These are phyloP conservation scores for Chrysanthemum makinoi DNA, from an alignment of 129 eudicot species.

Conservation along the genomic window DNA sequence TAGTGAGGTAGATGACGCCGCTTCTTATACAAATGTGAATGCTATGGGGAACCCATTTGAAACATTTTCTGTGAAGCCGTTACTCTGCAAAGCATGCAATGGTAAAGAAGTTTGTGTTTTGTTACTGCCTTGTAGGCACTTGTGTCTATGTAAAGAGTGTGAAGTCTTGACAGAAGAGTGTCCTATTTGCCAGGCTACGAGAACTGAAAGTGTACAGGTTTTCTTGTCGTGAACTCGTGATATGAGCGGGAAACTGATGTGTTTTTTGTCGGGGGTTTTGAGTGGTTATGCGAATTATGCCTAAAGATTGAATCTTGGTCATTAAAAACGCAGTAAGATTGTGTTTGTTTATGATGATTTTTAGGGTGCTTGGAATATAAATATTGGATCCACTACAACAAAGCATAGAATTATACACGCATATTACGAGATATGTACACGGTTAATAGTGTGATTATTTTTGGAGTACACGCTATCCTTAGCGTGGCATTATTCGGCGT, in stretches of 20 bases:
- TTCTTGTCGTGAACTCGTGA: conserved; percentile 60
- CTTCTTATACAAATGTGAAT: conserved; percentile 38
- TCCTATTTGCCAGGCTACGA: conserved; percentile 60
- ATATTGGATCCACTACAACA: too few relatives aligned
- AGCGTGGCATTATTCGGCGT: too few relatives aligned
- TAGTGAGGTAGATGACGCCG: conserved; percentile 61
- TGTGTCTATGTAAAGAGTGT: conserved; percentile 71
- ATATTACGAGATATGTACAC: too few relatives aligned
- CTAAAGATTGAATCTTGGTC: conserved; percentile 20
- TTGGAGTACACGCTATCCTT: too few relatives aligned
- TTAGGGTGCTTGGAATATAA: neutral
- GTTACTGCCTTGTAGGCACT: conserved; percentile 68
- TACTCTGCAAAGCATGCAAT: conserved; percentile 52
- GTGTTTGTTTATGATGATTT: conserved; percentile 20
- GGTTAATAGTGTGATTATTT: too few relatives aligned
- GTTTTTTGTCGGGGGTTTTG: conserved; percentile 18
- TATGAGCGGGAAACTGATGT: conserved; percentile 5
- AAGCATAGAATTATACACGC: too few relatives aligned
- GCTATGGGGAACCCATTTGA: conserved; percentile 20
- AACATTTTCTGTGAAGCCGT: conserved; percentile 8
- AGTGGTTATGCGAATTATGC: conserved; percentile 21
- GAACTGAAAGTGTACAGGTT: conserved; percentile 58
- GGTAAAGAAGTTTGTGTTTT: conserved; percentile 54
- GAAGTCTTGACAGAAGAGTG: conserved; percentile 45
- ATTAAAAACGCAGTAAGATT: conserved; percentile 8